Base-by-base conservation (phyloP, 2,329 filamentous ascomycete genomes). In the Zarea fungicola region DNA sequence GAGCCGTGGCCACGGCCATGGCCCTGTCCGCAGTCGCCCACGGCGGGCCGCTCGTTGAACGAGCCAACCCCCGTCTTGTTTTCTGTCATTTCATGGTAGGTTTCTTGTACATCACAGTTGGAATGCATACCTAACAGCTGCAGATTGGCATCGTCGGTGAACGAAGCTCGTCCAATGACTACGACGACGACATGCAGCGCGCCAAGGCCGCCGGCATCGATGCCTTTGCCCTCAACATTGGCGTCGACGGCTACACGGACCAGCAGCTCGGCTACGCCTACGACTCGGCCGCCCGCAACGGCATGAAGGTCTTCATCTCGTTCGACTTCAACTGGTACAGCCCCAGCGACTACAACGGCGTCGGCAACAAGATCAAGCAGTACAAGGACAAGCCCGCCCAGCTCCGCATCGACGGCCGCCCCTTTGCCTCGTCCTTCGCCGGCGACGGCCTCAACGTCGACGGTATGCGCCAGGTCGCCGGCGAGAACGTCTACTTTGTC, bases 311-410 rank as follows among this genome's bases (percentile, higher is more conserved):
- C 11, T 75, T 77, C 47, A 70, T 80, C 53, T 79, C 76, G 1
- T 80, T 80, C 52, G 77, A 80, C 62, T 78, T 77, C 58, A 76
- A 76, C 62, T 72, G 71, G 69, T 75, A 56, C 58, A 6, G n/a
- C n/a, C 45, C 50, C 6, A 51, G 57, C 10, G 60, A 74, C 35
- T 66, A 67, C 1, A 60, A 59, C 7, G 63, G 61, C 11, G 68
- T 74, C 16, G 75, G 73, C 2, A 57, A 62, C 37, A 74, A 72
- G 56, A 66, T 78, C 48, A 67, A 66, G 11, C 61, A 72, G 50
- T 80, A 76, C 50, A 69, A 64, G 3, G 58, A 57, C 18, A 60
- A 61, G 2, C 59, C 70, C 0, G 73, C 69, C 1, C 75, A 80
- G 56, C 72, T 79, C 31, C 65, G 63, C 41, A 69, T 78, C 31